Percentiles rank a stretch among this genome's conserved stretches.
phyloP scores from a whole-genome alignment of 306 rosid species.

The Luffa acutangula region DNA sequence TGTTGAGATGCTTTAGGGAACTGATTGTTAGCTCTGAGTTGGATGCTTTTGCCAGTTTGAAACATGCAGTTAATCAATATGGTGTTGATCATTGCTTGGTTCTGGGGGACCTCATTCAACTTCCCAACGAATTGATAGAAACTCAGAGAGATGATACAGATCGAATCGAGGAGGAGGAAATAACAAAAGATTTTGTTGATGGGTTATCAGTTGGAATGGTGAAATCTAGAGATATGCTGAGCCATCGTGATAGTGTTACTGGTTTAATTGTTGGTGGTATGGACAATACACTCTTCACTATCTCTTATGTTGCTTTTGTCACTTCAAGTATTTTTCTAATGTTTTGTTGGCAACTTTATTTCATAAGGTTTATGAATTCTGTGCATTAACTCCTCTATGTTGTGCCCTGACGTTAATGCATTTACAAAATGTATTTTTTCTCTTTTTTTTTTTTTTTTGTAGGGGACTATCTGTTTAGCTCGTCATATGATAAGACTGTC shows the following conservation, averaged over 20 bases:
- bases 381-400: not conserved
- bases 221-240: constrained; percentile 49
- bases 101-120: constrained; percentile 50
- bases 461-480: constrained; percentile 83
- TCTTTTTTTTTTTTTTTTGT: constrained; percentile 28
- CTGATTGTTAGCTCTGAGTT: constrained; percentile 36
- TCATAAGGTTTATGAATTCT: not conserved
- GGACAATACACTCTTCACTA: not conserved
- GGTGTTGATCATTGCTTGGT: constrained; percentile 26
- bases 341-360: not conserved
- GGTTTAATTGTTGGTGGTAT: constrained; percentile 82
- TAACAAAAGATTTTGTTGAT: constrained; percentile 27
- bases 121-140: constrained; percentile 21
- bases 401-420: constrained; percentile 12
- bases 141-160: constrained; percentile 17
- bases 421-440: constrained; percentile 10
- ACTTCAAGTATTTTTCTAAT: not conserved
- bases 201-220: constrained; percentile 42
- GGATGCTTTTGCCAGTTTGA: constrained; percentile 33
- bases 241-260: constrained; percentile 75
- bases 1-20: constrained; percentile 58
- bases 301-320: constrained; percentile 1
- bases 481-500: constrained; percentile 85
- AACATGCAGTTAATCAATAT: constrained; percentile 18
- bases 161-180: constrained; percentile 23